Evolutionary conservation across 306 rosid species (phyloP).

Genomic region (Dryas alaskensis): DNA sequence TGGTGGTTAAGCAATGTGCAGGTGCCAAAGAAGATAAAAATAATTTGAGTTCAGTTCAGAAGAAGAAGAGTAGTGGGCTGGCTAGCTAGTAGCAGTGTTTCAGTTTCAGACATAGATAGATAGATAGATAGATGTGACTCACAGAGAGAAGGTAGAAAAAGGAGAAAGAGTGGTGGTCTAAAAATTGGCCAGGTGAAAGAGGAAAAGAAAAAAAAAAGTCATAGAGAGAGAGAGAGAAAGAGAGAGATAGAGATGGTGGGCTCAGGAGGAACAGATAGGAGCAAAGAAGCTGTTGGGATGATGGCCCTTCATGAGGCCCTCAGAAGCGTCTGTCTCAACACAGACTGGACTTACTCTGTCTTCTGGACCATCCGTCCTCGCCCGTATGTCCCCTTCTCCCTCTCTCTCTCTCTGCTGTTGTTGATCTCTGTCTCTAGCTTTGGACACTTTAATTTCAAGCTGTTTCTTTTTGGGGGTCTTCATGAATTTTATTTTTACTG

Average conservation of each 20-base stretch:
- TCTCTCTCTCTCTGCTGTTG: not conserved
- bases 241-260: conserved; percentile 86
- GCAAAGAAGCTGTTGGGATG: conserved; percentile 99
- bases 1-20: conserved; percentile 27
- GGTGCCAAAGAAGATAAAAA: conserved; percentile 12
- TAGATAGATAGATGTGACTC: not conserved
- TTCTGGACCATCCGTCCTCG: conserved; percentile 99
- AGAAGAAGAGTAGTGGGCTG: not conserved
- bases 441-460: conserved; percentile 8
- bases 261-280: conserved; percentile 94
- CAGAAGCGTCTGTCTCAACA: conserved; percentile 62
- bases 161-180: not conserved
- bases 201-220: conserved; percentile 18
- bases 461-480: conserved; percentile 33
- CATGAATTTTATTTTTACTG: conserved; percentile 20
- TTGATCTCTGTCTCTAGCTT: conserved; percentile 16
- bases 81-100: conserved; percentile 9
- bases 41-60: conserved; percentile 4
- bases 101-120: not conserved
- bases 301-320: conserved; percentile 99
- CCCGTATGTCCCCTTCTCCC: conserved; percentile 58
- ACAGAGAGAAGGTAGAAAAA: not conserved
- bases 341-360: conserved; percentile 99
- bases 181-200: conserved; percentile 26
- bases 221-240: conserved; percentile 27